Conservation (phyloP, 2,329 filamentous ascomycete species). For the Colletotrichum eremochloae region DNA sequence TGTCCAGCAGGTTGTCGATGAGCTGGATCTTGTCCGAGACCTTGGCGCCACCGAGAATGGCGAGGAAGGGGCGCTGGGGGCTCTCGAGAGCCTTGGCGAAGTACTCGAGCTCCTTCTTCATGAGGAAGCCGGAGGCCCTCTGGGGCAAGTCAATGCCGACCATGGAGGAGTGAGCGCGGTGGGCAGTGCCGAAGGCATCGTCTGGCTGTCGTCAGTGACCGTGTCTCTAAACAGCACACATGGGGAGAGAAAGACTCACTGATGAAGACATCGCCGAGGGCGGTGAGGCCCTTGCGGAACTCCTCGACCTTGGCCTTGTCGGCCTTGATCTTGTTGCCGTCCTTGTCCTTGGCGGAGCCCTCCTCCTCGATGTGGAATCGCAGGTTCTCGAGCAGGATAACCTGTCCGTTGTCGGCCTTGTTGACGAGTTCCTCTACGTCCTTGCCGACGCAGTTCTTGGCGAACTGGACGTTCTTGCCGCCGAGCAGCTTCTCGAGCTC, state of each 20-base stretch:
- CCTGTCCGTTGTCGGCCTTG: constrained; percentile 82
- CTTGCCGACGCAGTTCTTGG: constrained; percentile 89
- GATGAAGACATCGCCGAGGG: constrained; percentile 95
- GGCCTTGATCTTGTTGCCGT: constrained; percentile 98
- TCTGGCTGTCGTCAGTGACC: constrained; percentile 65
- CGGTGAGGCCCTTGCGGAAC: constrained; percentile 96
- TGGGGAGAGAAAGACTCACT: constrained; percentile 70
- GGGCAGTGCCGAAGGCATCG: constrained; percentile 97
- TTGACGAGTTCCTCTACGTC: constrained; percentile 92
- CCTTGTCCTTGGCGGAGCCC: constrained; percentile 92
- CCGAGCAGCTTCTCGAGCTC: constrained; percentile 92
- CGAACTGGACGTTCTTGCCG: constrained; percentile 86
- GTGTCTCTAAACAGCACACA: not conserved
- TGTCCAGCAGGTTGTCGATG: constrained; percentile 98
- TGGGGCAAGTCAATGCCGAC: constrained; percentile 95
- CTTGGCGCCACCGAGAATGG: constrained; percentile 98
- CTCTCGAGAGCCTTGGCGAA: constrained; percentile 96
- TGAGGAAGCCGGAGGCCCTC: constrained; percentile 97
- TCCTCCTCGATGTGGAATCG: constrained; percentile 99
- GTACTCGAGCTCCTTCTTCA: constrained; percentile 99
- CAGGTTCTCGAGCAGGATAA: constrained; percentile 96
- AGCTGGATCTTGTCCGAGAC: constrained; percentile 99
- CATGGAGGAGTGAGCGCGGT: constrained; percentile 99
- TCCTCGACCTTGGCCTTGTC: constrained; percentile 92
- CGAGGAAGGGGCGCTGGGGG: constrained; percentile 95